Evolutionary conservation across 2,329 filamentous ascomycete species (phyloP), one percentile per base, ranked within the genome.

Genomic region (Fusarium fujikuroi): DNA sequence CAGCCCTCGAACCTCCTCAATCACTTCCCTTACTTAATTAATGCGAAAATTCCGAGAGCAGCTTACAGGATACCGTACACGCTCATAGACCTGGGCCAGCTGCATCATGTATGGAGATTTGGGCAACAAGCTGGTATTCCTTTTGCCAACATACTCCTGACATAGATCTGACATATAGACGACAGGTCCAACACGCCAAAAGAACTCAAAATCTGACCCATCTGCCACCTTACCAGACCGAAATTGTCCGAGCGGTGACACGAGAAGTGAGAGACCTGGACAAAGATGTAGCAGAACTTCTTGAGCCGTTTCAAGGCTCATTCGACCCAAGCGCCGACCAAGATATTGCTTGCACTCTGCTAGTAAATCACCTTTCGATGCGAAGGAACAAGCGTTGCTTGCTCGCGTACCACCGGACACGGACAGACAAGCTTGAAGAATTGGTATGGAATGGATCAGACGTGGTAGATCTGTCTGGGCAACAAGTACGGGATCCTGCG

Each of bases 331-430:
- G 91, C 21, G 89, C 92, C 16, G 92, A 98, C 78, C 94, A 94
- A 49, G 93, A 93, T 15, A 92, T 92, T 37, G 95, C 95, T 7
- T 97, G 94, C 80, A 93, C 94, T 4, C 87, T 99, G 30, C 90
- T 99, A 28, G 95, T 98, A 69, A 93, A 98, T 81, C 95, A 99
- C 80, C 86, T 99, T 16, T 95, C 93, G 75, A 98, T 98, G 93
- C 92, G 96, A 54, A 90, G 96, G 62, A 97, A 99, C 82, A 99
- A 99, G 83, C 92, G 96, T 47, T 99, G 96, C 79, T 87, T 99
- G 25, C 89, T 99, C 11, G 95, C 95, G 8, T 99, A 99, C 80
- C 96, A 99, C 81, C 91, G 93, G 37, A 95, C 94, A 23, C 90
- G 96, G 57, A 93, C 93, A 5, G 93, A 98, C 80, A 97, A 97